Evolutionary conservation across 2,329 filamentous ascomycete species (phyloP).

Genomic region (Triangularia verruculosa): DNA sequence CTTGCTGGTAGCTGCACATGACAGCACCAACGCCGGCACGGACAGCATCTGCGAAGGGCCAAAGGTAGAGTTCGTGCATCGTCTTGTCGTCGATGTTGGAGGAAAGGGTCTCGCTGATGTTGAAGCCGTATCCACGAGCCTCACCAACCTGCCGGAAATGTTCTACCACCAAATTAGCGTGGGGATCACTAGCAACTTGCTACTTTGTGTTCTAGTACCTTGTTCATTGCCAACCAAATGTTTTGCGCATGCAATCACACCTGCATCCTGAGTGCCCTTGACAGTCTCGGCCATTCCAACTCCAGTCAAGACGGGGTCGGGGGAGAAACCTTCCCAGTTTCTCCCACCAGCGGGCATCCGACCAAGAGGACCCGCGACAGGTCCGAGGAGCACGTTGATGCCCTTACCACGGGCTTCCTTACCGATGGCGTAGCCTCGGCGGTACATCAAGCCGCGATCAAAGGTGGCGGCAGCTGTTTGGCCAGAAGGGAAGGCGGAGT

Average conservation of each 20-base stretch:
- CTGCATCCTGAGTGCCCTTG: constrained; percentile 75
- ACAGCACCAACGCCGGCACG: constrained; percentile 49
- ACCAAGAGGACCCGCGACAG: constrained; percentile 70
- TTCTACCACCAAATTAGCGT: constrained; percentile 43
- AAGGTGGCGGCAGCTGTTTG: constrained; percentile 81
- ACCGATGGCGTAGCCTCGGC: constrained; percentile 69
- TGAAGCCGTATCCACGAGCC: constrained; percentile 55
- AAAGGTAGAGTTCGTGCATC: constrained; percentile 61
- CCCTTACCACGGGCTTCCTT: constrained; percentile 69
- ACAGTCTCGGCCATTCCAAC: constrained; percentile 70
- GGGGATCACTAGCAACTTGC: not conserved
- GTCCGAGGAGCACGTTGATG: constrained; percentile 70
- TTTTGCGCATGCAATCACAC: constrained; percentile 75
- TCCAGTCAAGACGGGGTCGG: constrained; percentile 73
- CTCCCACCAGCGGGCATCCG: constrained; percentile 64
- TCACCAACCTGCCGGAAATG: constrained; percentile 66
- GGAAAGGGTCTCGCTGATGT: constrained; percentile 56
- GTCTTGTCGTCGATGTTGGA: constrained; percentile 58
- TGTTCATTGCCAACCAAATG: constrained; percentile 70
- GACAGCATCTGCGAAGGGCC: constrained; percentile 63
- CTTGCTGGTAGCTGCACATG: constrained; percentile 58
- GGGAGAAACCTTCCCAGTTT: constrained; percentile 70
- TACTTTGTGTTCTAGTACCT: constrained; percentile 32
- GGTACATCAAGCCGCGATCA: constrained; percentile 69
- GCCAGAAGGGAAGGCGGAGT: constrained; percentile 76